Evolutionary conservation across 78 protist genomes (phyloP), one percentile per base, ranked within the genome.

Genomic region (Neovahlkampfia damariscottae): DNA sequence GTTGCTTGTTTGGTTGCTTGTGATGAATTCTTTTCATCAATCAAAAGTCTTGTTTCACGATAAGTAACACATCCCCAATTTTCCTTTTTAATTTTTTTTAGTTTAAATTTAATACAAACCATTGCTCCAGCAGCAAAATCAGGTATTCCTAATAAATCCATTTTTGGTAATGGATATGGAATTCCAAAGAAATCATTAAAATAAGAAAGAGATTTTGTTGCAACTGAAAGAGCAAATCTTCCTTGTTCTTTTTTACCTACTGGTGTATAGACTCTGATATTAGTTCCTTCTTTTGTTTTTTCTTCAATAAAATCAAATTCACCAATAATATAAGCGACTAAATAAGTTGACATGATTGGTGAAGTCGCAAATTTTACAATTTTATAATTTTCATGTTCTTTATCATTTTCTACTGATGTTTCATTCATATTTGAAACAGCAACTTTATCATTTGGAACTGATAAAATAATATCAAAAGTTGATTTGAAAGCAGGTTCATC

Each of bases 401-500:
- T 2, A 8, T 80, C 40, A 1, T 8, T 34, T 1, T 36, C n/a
- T 0, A 3, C 8, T 3, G 27, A 3, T 6, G 0, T 38, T n/a
- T 70, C 70, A 27, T 30, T 67, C 79, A 72, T 50, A 58, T 85
- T 80, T 32, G 83, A 82, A 6, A 85, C 10, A 1, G 83, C 87
- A 9, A 40, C 66, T 6, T 59, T 27, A 6, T 39, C 31, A 1
- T 7, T n/a, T 3, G 8, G 62, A 7, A 39, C 35, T 8, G 89
- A 79, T 5, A 73, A 27, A 8, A 34, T 32, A 27, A 83, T 39
- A 70, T 78, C 72, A 75, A 89, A 89, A 1, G 67, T 76, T 29
- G 96, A 92, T 83, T 93, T 93, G 40, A 82, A 67, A 10, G 84
- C 83, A 19, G 91, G 90, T 40, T 89, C 91, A 68, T 90, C 94